These are phyloP conservation scores for Aspergillus asperescens DNA, from an alignment of 495 filamentous ascomycete species.

Conservation along the genomic window DNA sequence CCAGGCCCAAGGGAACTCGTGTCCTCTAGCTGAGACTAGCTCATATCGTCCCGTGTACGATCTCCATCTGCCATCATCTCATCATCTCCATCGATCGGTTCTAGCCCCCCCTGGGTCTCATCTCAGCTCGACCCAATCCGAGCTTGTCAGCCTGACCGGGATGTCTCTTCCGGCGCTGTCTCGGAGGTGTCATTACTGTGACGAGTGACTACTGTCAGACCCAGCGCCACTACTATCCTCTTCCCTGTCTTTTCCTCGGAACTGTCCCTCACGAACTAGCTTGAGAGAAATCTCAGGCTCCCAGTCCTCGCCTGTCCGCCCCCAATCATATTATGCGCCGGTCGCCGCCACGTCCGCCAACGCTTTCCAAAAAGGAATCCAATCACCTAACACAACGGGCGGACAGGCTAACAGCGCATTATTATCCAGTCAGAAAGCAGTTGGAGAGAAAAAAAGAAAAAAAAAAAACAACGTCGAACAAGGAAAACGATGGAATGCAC, in stretches of 20 bases:
- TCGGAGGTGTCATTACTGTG: not conserved
- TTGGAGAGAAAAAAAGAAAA: not conserved
- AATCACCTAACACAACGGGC: not conserved
- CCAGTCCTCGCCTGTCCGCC: too few species aligned
- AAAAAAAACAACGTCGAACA: too few species aligned
- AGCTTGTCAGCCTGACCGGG: too few species aligned
- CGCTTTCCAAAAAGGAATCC: not conserved
- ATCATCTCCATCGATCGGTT: slow-evolving; percentile 9
- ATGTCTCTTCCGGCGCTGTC: too few species aligned
- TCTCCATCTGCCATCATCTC: too few species aligned
- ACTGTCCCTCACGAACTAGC: not conserved
- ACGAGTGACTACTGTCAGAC: not conserved
- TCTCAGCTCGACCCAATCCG: too few species aligned
- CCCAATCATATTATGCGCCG: not conserved
- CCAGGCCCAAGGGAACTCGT: slow-evolving; percentile 13
- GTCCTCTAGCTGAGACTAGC: slow-evolving; percentile 6
- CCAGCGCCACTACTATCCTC: not conserved
- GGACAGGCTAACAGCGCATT: too few species aligned
- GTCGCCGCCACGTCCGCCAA: slow-evolving; percentile 6
- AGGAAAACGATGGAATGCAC: not conserved
- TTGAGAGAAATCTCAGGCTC: too few species aligned
- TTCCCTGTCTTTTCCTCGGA: not conserved
- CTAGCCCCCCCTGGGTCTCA: slow-evolving; percentile 11
- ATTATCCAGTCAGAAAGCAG: slow-evolving; percentile 2
- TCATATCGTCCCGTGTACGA: not conserved